These are phyloP conservation scores for Daldinia loculata DNA, from an alignment of 495 filamentous ascomycete species.

Conservation along the genomic window DNA sequence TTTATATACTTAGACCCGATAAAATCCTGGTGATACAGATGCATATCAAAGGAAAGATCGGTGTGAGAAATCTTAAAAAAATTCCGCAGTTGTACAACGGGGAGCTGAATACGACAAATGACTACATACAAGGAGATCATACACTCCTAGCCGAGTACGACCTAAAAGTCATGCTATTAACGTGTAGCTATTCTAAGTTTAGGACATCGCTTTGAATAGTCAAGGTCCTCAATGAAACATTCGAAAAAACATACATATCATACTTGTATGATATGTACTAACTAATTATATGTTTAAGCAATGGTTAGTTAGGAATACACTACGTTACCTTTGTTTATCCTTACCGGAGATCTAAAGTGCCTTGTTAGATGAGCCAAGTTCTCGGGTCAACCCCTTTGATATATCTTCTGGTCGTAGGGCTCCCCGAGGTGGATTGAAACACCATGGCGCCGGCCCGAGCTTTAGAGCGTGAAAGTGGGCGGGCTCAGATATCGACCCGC, in stretches of 20 bases:
- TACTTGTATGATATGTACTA: neutral
- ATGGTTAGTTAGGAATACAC: neutral
- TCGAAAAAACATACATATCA: neutral
- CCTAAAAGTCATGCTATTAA: neutral
- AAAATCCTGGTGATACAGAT: neutral
- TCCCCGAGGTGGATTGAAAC: slow-evolving; percentile 18
- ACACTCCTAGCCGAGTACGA: neutral
- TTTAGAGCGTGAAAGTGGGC: slow-evolving; percentile 2
- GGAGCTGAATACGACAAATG: neutral
- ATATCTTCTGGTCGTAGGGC: slow-evolving; percentile 19
- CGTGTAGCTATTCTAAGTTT: neutral
- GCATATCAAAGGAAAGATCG: neutral
- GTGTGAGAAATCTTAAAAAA: neutral
- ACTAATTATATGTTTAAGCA: neutral
- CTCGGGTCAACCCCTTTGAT: slow-evolving; percentile 27
- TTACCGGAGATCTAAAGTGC: neutral
- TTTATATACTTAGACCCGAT: slow-evolving; percentile 7
- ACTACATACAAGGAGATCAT: neutral
- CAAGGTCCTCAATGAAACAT: neutral
- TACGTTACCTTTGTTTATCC: neutral
- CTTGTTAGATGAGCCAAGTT: slow-evolving; percentile 26
- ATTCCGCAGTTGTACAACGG: neutral
- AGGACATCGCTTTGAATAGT: neutral
- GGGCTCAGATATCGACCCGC: slow-evolving; percentile 22
- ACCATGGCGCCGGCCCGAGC: slow-evolving; percentile 24